Evolutionary conservation across 805 yeast species (phyloP).

Genomic region (Pichia membranifaciens): DNA sequence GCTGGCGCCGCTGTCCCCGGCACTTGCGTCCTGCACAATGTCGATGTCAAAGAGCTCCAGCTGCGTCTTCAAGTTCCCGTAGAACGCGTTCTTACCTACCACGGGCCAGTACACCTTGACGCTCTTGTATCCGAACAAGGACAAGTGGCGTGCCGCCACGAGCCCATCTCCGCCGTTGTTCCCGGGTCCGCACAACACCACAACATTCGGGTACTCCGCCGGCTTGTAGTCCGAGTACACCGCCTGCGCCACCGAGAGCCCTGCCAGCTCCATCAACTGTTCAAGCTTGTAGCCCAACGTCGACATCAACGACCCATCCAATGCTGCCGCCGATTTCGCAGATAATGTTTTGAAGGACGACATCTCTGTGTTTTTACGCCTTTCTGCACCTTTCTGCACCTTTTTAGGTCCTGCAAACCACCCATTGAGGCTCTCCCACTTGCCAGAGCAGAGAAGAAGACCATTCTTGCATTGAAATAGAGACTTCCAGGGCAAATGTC

Average conservation of each 20-base stretch:
- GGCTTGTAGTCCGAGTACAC: constrained; percentile 66
- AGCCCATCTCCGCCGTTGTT: constrained; percentile 97
- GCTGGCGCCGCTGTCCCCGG: too few relatives aligned
- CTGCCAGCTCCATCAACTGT: constrained; percentile 95
- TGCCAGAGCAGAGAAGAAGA: too few relatives aligned
- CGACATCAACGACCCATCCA: constrained; percentile 86
- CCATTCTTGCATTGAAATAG: too few relatives aligned
- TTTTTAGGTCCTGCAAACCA: too few relatives aligned
- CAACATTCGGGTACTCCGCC: constrained; percentile 32
- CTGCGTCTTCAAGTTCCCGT: constrained; percentile 58
- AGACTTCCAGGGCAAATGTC: too few relatives aligned
- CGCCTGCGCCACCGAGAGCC: constrained; percentile 88
- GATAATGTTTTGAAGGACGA: constrained; percentile 36
- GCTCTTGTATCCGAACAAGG: constrained; percentile 60
- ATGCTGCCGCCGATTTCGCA: constrained; percentile 59
- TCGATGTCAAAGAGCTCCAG: constrained; percentile 57
- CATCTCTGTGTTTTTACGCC: background rate
- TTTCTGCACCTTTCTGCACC: too few relatives aligned
- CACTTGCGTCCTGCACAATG: constrained; percentile 34
- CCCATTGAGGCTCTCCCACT: too few relatives aligned
- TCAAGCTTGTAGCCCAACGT: constrained; percentile 69
- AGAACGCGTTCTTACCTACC: constrained; percentile 50
- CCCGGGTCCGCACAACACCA: constrained; percentile 86
- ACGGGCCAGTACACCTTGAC: constrained; percentile 83
- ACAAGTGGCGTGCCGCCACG: constrained; percentile 89